Base-by-base conservation (phyloP, 2,329 filamentous ascomycete genomes). In the Verticillium nubilum region DNA sequence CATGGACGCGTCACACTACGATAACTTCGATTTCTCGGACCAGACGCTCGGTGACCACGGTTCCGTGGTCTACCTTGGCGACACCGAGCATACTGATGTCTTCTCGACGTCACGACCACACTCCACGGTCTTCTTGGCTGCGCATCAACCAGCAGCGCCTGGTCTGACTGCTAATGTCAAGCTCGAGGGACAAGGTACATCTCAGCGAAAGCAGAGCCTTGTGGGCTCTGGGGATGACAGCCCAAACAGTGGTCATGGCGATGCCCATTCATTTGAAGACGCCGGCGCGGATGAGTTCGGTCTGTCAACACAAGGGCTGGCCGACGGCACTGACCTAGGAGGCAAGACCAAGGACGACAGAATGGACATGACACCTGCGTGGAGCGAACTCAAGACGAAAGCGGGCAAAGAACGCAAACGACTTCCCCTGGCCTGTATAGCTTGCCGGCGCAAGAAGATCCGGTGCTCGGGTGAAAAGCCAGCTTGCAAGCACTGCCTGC, bases 381-480 rank as follows among this genome's bases (percentile, higher is more conserved):
- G 90, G 90, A 93, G 86, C 67, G 90, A 94, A 70, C 78, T 93
- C 64, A 94, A 94, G 73, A 94, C 90, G 3, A 94, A 94, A 73
- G 95, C 95, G 2, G 95, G 95, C 17, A 99, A 98, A 73, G 95
- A 98, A 73, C 86, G 95, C 57, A 98, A 98, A 74, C 84, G 95
- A 52, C 78, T 99, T 33, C 95, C 95, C 2, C 80, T 98, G 57
- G 95, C 95, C 17, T 99, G 95, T 72, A 97, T 98, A 68, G 93
- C 93, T 37, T 99, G 95, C 70, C 86, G 95, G 33, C 85, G 95
- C 68, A 99, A 99, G 78, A 99, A 99, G 79, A 98, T 99, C 64
- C 87, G 94, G 58, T 99, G 95, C 72, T 98, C 94, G 0, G 95
- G 95, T 60, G 95, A 98, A 78, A 98, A 97, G 74, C 95, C 95